phyloP scores from a whole-genome alignment of 768 basidiomycete species.

The Dendrothele bispora region DNA sequence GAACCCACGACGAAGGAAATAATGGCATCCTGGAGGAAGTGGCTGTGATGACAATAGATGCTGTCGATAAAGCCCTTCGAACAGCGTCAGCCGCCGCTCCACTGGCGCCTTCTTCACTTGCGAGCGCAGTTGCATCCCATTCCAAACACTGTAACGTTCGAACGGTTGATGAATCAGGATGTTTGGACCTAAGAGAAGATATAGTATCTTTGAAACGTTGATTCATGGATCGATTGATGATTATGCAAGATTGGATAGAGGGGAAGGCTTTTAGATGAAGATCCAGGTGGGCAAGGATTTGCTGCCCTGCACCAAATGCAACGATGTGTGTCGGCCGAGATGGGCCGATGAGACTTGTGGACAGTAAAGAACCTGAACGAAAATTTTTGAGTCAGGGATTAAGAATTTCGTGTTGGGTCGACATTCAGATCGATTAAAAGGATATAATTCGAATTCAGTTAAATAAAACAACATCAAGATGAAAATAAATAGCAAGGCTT shows the following conservation, averaged over 20 bases:
- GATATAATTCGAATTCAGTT: no score
- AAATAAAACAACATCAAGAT: no score
- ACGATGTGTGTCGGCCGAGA: conserved; percentile 44
- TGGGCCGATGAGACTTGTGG: conserved; percentile 53
- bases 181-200: conserved; percentile 15
- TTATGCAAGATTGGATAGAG: conserved; percentile 50
- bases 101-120: conserved; percentile 7
- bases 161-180: conserved; percentile 12
- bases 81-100: conserved; percentile 15
- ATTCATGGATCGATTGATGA: conserved; percentile 63
- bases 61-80: conserved; percentile 32
- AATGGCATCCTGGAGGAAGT: conserved; percentile 72
- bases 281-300: conserved; percentile 63
- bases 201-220: conserved; percentile 44
- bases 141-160: no score
- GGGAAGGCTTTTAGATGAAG: conserved; percentile 60
- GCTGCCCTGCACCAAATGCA: conserved; percentile 73
- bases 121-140: no score
- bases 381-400: neutral
- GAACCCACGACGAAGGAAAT: conserved; percentile 67
- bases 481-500: neutral
- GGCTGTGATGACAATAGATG: conserved; percentile 71
- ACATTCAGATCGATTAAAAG: neutral
- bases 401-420: neutral
- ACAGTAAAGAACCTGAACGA: conserved; percentile 63